Evolutionary conservation across 192 early-diverging fungal species (phyloP).

Genomic region (Powellomyces hirtus): DNA sequence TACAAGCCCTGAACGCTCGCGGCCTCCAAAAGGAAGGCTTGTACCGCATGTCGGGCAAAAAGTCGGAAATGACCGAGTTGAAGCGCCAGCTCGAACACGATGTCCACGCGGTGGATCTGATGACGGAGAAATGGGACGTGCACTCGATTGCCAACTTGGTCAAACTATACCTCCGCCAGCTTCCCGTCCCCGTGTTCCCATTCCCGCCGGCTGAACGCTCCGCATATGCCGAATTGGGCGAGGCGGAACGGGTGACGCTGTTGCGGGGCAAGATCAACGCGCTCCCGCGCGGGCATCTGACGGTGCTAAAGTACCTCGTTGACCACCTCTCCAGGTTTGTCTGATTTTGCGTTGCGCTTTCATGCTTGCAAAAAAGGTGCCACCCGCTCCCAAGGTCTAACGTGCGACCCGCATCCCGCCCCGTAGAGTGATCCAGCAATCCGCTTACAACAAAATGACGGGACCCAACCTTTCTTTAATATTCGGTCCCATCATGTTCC

Average conservation of each 20-base stretch:
- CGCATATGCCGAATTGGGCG: constrained; percentile 48
- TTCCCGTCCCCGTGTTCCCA: constrained; percentile 61
- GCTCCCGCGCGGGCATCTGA: constrained; percentile 48
- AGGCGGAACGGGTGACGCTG: constrained; percentile 33
- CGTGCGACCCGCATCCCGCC: too few relatives aligned
- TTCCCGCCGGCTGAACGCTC: constrained; percentile 52
- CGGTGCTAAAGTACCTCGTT: constrained; percentile 55
- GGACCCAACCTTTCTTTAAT: too few relatives aligned
- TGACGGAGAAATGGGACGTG: constrained; percentile 50
- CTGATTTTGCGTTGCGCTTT: too few relatives aligned
- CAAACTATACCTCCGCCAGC: constrained; percentile 64
- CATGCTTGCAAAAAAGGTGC: too few relatives aligned
- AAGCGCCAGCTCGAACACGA: constrained; percentile 23
- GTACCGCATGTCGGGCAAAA: constrained; percentile 34
- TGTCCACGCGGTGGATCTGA: constrained; percentile 16
- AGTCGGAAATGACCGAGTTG: constrained; percentile 32
- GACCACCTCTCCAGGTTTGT: constrained; percentile 59
- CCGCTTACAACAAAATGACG: too few relatives aligned
- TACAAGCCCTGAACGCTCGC: constrained; percentile 34
- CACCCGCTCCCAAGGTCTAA: too few relatives aligned
- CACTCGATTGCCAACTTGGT: constrained; percentile 59
- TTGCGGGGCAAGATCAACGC: constrained; percentile 38
- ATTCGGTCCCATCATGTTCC: too few relatives aligned
- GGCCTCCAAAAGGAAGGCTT: constrained; percentile 35
- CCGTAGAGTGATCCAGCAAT: too few relatives aligned